These are phyloP conservation scores for Danielozyma ontarioensis DNA, from an alignment of 805 yeast genomes.

Conservation along the genomic window DNA sequence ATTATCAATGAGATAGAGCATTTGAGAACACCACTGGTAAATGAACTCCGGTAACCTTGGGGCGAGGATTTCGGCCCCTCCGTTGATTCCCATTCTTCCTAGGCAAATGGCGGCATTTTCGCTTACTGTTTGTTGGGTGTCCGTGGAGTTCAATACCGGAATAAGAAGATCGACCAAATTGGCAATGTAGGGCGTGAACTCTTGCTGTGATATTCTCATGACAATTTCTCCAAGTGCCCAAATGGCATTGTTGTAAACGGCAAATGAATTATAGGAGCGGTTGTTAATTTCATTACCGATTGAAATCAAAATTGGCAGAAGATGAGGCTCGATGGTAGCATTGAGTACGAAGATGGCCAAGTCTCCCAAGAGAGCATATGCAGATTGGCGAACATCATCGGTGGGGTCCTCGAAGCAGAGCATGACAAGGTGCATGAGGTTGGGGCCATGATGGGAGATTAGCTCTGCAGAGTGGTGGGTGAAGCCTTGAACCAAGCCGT, in stretches of 20 bases:
- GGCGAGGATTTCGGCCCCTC: constrained; percentile 48
- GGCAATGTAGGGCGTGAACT: constrained; percentile 46
- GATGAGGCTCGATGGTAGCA: constrained; percentile 40
- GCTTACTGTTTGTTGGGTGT: constrained; percentile 57
- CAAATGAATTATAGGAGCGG: constrained; percentile 43
- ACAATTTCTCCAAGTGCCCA: constrained; percentile 93
- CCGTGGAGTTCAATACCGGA: constrained; percentile 50
- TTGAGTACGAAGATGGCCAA: constrained; percentile 58
- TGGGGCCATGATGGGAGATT: constrained; percentile 31
- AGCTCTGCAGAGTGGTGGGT: constrained; percentile 57
- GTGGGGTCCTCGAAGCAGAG: constrained; percentile 69
- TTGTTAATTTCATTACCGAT: constrained; percentile 65
- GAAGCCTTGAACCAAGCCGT: constrained; percentile 89
- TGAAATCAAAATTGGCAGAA: constrained; percentile 53
- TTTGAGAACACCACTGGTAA: constrained; percentile 64
- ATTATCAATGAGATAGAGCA: constrained; percentile 65
- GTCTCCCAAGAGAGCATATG: constrained; percentile 88
- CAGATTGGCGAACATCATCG: constrained; percentile 89
- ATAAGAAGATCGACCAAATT: constrained; percentile 54
- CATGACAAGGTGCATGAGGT: constrained; percentile 57
- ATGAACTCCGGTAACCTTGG: constrained; percentile 56
- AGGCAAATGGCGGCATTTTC: constrained; percentile 89
- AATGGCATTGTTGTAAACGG: constrained; percentile 82
- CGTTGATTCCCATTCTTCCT: constrained; percentile 77
- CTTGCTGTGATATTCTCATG: constrained; percentile 45